These are phyloP conservation scores for Nicotiana obtusifolia DNA, from an alignment of 257 asterid species.

Conservation along the genomic window DNA sequence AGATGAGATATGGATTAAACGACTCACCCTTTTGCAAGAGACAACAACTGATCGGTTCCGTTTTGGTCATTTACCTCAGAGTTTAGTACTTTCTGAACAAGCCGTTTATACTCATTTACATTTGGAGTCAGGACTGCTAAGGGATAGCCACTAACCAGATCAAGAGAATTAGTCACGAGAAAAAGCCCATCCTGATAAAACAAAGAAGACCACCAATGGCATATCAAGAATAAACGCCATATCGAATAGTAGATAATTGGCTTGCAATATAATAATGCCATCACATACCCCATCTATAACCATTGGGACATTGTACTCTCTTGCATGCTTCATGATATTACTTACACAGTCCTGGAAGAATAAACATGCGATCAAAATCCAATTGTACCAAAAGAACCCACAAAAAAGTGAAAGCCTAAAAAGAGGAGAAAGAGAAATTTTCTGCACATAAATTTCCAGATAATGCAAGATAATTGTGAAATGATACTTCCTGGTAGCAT, in stretches of 20 bases:
- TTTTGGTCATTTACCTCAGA: slow-evolving; percentile 64
- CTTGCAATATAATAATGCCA: slow-evolving; percentile 4
- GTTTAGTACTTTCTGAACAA: slow-evolving; percentile 65
- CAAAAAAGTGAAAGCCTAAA: slow-evolving; percentile 11
- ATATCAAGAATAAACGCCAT: neutral
- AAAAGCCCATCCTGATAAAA: slow-evolving; percentile 85
- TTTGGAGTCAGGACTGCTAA: slow-evolving; percentile 95
- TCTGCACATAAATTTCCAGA: neutral
- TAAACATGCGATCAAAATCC: slow-evolving; percentile 2
- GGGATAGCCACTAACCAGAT: slow-evolving; percentile 75
- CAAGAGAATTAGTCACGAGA: slow-evolving; percentile 74
- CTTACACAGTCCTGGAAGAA: slow-evolving; percentile 78
- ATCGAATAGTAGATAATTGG: slow-evolving; percentile 14
- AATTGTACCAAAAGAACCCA: slow-evolving; percentile 10
- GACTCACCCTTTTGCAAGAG: slow-evolving; percentile 74
- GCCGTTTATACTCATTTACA: slow-evolving; percentile 88
- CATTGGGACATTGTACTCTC: slow-evolving; percentile 78
- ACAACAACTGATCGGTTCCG: slow-evolving; percentile 61
- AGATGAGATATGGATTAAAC: neutral
- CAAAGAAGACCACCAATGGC: neutral
- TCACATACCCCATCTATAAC: slow-evolving; percentile 87
- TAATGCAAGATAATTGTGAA: neutral
- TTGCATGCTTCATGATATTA: slow-evolving; percentile 81
- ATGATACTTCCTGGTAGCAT: neutral
- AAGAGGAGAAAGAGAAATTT: slow-evolving; percentile 1